Conservation (phyloP, 2,329 filamentous ascomycete genomes). For the Fusarium siculi region DNA sequence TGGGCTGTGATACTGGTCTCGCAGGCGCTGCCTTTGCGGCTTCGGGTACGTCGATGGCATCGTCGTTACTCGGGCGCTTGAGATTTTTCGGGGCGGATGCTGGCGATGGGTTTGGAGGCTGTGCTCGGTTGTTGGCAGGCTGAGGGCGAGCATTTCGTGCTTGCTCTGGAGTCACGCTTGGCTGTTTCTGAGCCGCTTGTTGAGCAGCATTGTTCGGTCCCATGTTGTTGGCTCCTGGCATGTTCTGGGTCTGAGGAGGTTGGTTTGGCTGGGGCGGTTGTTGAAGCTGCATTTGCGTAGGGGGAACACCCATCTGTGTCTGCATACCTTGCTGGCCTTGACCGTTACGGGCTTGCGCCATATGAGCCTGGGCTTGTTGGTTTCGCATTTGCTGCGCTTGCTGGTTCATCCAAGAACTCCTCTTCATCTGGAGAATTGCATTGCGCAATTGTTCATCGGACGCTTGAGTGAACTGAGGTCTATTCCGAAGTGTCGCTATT, state of each 20-base stretch:
- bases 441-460: slow-evolving; percentile 49
- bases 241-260: slow-evolving; percentile 51
- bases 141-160: slow-evolving; percentile 41
- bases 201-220: slow-evolving; percentile 52
- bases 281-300: slow-evolving; percentile 64
- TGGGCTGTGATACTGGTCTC: slow-evolving; percentile 43
- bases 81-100: slow-evolving; percentile 56
- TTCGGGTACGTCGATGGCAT: slow-evolving; percentile 48
- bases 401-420: slow-evolving; percentile 45
- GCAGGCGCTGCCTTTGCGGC: slow-evolving; percentile 32
- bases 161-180: slow-evolving; percentile 43
- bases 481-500: slow-evolving; percentile 47
- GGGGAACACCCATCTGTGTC: slow-evolving; percentile 57
- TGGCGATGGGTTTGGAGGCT: slow-evolving; percentile 52
- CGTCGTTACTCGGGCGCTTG: slow-evolving; percentile 63
- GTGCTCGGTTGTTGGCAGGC: slow-evolving; percentile 48
- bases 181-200: slow-evolving; percentile 46
- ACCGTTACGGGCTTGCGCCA: slow-evolving; percentile 48
- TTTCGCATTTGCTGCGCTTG: slow-evolving; percentile 46
- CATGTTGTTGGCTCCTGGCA: slow-evolving; percentile 55
- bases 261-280: slow-evolving; percentile 58
- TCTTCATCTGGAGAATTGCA: slow-evolving; percentile 50
- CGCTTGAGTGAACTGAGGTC: slow-evolving; percentile 42
- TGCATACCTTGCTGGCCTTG: slow-evolving; percentile 47
- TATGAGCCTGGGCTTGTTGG: slow-evolving; percentile 48